These are phyloP conservation scores for Bipolaris zeicola DNA, from an alignment of 2,329 filamentous ascomycete species.

Conservation along the genomic window DNA sequence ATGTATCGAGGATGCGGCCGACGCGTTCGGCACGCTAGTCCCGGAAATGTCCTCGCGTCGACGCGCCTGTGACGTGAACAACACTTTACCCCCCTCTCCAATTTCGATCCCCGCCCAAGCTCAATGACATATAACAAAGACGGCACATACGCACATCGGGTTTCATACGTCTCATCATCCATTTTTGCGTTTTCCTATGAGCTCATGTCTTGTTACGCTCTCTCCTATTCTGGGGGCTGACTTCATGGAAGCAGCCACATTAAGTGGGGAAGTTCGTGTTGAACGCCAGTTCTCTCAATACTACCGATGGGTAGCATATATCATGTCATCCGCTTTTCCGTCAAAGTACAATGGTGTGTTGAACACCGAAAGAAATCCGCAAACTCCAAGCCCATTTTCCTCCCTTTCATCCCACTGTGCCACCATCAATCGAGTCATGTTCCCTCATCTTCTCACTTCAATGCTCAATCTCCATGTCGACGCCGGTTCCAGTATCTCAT, in stretches of 20 bases:
- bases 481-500: not conserved
- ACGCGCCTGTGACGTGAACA: conserved; percentile 29
- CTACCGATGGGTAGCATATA: not conserved
- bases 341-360: not conserved
- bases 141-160: not conserved
- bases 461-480: not conserved
- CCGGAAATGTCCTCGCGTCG: conserved; percentile 17
- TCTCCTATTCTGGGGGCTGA: not conserved
- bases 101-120: conserved; percentile 13
- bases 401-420: not conserved
- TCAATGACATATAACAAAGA: not conserved
- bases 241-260: not conserved
- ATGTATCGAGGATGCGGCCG: conserved; percentile 21
- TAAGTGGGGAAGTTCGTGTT: not conserved
- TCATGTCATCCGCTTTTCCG: not conserved
- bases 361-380: not conserved
- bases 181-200: not conserved
- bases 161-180: not conserved
- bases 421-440: not conserved
- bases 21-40: conserved; percentile 34
- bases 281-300: not conserved
- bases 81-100: conserved; percentile 12
- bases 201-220: not conserved
- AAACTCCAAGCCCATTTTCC: not conserved
- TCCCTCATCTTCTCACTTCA: not conserved